phyloP scores from a whole-genome alignment of 352 stramenopile genomes.

The Phytopythium ostracodes region DNA sequence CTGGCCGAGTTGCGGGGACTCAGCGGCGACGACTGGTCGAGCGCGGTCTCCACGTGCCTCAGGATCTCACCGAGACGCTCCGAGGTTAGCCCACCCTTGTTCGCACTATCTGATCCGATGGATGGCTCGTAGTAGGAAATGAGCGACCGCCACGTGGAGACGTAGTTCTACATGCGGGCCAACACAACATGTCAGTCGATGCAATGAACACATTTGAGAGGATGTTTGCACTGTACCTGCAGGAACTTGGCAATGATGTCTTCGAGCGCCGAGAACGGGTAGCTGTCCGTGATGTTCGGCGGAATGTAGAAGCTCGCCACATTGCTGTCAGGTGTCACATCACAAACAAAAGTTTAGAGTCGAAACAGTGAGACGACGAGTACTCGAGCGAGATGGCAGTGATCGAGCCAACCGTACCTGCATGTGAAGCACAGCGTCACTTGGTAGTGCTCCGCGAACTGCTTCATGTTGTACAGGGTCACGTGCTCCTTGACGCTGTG shows the following conservation, averaged over 20 bases:
- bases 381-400: conserved; percentile 7
- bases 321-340: conserved; percentile 34
- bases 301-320: conserved; percentile 82
- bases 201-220: neutral
- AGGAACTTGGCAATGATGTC: conserved; percentile 88
- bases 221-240: conserved; percentile 32
- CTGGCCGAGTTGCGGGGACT: conserved; percentile 50
- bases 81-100: conserved; percentile 16
- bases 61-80: conserved; percentile 49
- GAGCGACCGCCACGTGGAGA: conserved; percentile 73
- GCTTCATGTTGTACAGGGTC: conserved; percentile 88
- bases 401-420: conserved; percentile 37
- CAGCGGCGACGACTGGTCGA: conserved; percentile 65
- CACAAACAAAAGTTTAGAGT: conserved; percentile 1
- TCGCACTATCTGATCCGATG: conserved; percentile 14
- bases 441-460: conserved; percentile 88
- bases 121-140: conserved; percentile 60
- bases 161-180: conserved; percentile 51
- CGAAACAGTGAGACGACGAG: neutral
- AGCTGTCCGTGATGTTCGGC: conserved; percentile 78
- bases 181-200: conserved; percentile 4
- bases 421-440: conserved; percentile 84
- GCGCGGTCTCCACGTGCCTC: conserved; percentile 49
- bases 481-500: conserved; percentile 87
- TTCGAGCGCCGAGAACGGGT: conserved; percentile 80